Percentiles rank a stretch among this genome's conserved stretches.
phyloP scores from a whole-genome alignment of 2,329 filamentous ascomycete genomes.

The Aspergillus sp. region DNA sequence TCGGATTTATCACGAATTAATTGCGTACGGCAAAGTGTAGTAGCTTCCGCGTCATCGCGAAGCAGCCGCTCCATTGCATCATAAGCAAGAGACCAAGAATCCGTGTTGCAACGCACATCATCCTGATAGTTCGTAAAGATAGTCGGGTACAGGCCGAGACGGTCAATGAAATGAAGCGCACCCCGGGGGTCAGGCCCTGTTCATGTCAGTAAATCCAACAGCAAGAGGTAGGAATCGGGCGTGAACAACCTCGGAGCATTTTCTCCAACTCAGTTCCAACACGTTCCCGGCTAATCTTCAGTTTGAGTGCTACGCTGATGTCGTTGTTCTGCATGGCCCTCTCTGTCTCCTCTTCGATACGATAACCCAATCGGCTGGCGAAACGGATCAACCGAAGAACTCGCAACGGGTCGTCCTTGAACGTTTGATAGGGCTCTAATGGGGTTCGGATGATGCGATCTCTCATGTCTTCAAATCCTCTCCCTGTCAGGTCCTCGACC shows the following conservation, averaged over 20 bases:
- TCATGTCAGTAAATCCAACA: slow-evolving; percentile 1
- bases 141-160: slow-evolving; percentile 36
- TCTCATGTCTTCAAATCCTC: slow-evolving; percentile 71
- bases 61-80: slow-evolving; percentile 57
- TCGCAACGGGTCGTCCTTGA: slow-evolving; percentile 87
- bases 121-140: slow-evolving; percentile 44
- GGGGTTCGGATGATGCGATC: slow-evolving; percentile 76
- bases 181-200: slow-evolving; percentile 37
- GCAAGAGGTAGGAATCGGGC: neutral
- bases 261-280: slow-evolving; percentile 87
- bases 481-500: slow-evolving; percentile 80
- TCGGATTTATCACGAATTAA: slow-evolving; percentile 65
- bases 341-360: slow-evolving; percentile 68
- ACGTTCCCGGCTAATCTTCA: slow-evolving; percentile 90
- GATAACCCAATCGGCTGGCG: slow-evolving; percentile 77
- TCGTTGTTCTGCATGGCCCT: slow-evolving; percentile 71
- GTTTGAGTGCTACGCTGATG: slow-evolving; percentile 74
- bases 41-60: slow-evolving; percentile 34
- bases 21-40: slow-evolving; percentile 36
- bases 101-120: slow-evolving; percentile 55
- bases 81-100: slow-evolving; percentile 63
- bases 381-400: slow-evolving; percentile 87
- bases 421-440: slow-evolving; percentile 83
- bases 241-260: slow-evolving; percentile 68
- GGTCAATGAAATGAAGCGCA: slow-evolving; percentile 39